Percentiles rank a stretch among this genome's conserved stretches.
These are phyloP conservation scores for Tuctoria greenei DNA, from an alignment of 176 grass and related monocot species.

Conservation along the genomic window DNA sequence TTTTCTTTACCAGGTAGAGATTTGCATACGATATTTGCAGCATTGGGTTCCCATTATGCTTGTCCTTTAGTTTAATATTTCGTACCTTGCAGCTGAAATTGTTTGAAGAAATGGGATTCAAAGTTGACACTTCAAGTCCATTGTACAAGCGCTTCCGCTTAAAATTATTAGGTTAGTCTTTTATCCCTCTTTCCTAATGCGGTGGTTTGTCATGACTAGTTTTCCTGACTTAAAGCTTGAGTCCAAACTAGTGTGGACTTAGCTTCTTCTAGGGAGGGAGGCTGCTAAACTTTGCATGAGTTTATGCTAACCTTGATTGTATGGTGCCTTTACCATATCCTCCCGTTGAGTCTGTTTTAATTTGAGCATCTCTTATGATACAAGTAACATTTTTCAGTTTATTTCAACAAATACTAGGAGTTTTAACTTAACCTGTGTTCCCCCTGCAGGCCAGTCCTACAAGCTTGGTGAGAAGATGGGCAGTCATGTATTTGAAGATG, in stretches of 20 bases:
- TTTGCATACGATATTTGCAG: slow-evolving; percentile 28
- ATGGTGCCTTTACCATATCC: neutral
- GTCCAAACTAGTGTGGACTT: neutral
- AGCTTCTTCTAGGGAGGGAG: neutral
- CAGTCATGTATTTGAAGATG: slow-evolving; percentile 65
- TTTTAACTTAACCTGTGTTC: neutral
- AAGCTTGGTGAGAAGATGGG: slow-evolving; percentile 72
- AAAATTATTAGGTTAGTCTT: slow-evolving; percentile 74
- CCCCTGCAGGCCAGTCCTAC: slow-evolving; percentile 61
- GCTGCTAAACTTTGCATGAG: neutral
- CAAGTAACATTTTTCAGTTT: neutral
- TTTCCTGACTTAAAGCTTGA: neutral
- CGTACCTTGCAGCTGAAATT: slow-evolving; percentile 65
- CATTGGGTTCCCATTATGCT: neutral
- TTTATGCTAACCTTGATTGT: neutral
- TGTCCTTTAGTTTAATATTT: slow-evolving; percentile 20
- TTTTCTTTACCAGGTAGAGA: slow-evolving; percentile 83
- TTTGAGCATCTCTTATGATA: neutral
- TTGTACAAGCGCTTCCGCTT: slow-evolving; percentile 87
- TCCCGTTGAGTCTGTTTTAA: neutral
- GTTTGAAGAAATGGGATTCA: slow-evolving; percentile 96
- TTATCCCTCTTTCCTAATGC: neutral
- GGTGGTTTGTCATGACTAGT: neutral
- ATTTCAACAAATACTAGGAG: too few species aligned
- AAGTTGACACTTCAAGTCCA: slow-evolving; percentile 72